A percentile compares a stretch with the other conserved stretches of the same genome.
These are phyloP conservation scores for Penicillium freii DNA, from an alignment of 2,329 filamentous ascomycete species.

Conservation along the genomic window DNA sequence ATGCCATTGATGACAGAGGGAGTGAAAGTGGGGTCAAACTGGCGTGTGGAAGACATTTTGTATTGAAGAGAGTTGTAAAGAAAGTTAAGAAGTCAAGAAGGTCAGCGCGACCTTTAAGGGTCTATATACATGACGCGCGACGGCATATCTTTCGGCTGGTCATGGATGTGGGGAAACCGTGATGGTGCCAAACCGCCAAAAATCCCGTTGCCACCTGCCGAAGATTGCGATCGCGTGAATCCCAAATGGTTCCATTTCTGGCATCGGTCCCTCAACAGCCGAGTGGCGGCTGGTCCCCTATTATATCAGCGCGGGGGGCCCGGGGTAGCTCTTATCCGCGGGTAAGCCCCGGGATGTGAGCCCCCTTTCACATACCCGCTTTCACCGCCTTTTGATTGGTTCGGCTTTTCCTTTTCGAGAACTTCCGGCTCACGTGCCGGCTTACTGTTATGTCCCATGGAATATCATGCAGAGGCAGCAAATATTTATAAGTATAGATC, in stretches of 20 bases:
- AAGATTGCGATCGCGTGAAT: conserved; percentile 4
- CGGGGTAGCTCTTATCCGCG: conserved; percentile 13
- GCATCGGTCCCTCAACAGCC: conserved; percentile 9
- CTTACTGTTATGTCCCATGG: neutral
- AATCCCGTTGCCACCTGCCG: conserved; percentile 12
- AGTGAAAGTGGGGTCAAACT: conserved; percentile 70
- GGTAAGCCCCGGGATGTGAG: conserved; percentile 2
- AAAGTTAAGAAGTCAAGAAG: neutral
- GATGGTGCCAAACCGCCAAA: conserved; percentile 1
- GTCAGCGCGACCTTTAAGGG: conserved; percentile 6
- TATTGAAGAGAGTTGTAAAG: neutral
- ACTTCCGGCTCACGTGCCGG: neutral
- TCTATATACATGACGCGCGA: conserved; percentile 21
- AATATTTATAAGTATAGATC: neutral
- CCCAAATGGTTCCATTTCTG: neutral
- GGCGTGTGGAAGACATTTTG: conserved; percentile 24
- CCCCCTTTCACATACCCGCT: neutral
- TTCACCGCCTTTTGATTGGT: conserved; percentile 4
- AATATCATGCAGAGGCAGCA: neutral
- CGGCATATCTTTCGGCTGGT: conserved; percentile 28
- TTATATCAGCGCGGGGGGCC: conserved; percentile 4
- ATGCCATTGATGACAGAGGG: conserved; percentile 70
- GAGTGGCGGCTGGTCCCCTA: conserved; percentile 6
- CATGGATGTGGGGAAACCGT: conserved; percentile 34
- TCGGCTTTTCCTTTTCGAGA: neutral